Base-by-base conservation (phyloP, 345 rosid genomes). In the Lepidium didymum region DNA sequence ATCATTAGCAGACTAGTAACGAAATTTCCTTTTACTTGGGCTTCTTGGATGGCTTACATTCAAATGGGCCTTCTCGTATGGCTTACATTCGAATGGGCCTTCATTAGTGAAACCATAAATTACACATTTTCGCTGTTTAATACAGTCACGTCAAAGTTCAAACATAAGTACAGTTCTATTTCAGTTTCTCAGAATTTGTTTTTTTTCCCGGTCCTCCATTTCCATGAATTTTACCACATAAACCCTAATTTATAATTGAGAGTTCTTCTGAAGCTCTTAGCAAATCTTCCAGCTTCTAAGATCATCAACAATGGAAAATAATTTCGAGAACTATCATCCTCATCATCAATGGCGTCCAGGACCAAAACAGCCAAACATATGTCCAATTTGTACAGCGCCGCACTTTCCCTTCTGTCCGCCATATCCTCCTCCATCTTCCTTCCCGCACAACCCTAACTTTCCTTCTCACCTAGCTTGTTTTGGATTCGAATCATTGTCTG, bases 381-480 rank as follows among this genome's bases (percentile, higher is more conserved):
- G 92, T 73, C 91, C 96, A 1, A 58, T 82, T 56, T 92, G 95
- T 73, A 67, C 81, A 3, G 56, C 69, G 53, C 80, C 84, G 14
- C 96, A 92, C 76, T 82, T 87, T 81, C 98, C 98, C 7, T 87
- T 89, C 60, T 92, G 96, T 58, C 81, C 83, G 8, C 83, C 90
- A 7, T 80, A 81, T 10, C 77, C 81, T 11, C 78, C 84, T 38
- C 82, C 74, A 50, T 60, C 73, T 57, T 25, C 75, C 25, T 60
- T 67, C 56, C 62, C 54, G 44, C 87, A 81, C 53, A 79, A 69
- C 79, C 89, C 87, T 45, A 21, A 50, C 53, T 81, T 74, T 23
- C 85, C 83, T 16, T 64, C 79, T 9, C 83, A 72, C 29, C 76
- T 78, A 43, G 74, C 83, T 19, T 78, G 65, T 19, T 81, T 88